Conservation (phyloP, 1,139 yeast genomes). For the Debaryomyces sp. region DNA sequence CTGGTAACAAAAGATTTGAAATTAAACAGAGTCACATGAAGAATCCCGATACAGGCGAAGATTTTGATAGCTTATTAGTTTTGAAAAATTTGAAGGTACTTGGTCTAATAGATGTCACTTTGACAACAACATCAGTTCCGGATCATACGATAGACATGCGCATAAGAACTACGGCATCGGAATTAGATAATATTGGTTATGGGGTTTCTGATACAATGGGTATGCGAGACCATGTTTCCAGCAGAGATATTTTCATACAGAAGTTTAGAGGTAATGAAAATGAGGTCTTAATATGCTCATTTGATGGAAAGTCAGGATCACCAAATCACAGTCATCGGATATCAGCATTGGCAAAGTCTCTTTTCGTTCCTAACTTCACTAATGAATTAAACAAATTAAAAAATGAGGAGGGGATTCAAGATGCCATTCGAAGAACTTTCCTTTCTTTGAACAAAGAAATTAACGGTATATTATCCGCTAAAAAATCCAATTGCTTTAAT, state of each 20-base stretch:
- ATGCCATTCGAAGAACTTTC: constrained; percentile 81
- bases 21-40: constrained; percentile 64
- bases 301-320: constrained; percentile 77
- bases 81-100: constrained; percentile 71
- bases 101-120: constrained; percentile 93
- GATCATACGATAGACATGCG: constrained; percentile 85
- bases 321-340: constrained; percentile 65
- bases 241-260: constrained; percentile 85
- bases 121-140: constrained; percentile 82
- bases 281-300: constrained; percentile 74
- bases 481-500: constrained; percentile 32
- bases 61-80: constrained; percentile 76
- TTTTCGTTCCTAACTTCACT: constrained; percentile 63
- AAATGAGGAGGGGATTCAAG: constrained; percentile 46
- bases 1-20: constrained; percentile 91
- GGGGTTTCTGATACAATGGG: constrained; percentile 94
- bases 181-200: constrained; percentile 73
- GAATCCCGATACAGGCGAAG: constrained; percentile 50
- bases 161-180: constrained; percentile 91
- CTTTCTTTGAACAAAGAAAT: constrained; percentile 80
- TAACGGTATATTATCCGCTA: constrained; percentile 43
- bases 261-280: constrained; percentile 82
- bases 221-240: constrained; percentile 62
- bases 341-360: constrained; percentile 73
- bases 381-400: constrained; percentile 61